A percentile compares a stretch with the other conserved stretches of the same genome.
Evolutionary conservation across 495 filamentous ascomycete genomes (phyloP).

Genomic region (Letharia columbiana): DNA sequence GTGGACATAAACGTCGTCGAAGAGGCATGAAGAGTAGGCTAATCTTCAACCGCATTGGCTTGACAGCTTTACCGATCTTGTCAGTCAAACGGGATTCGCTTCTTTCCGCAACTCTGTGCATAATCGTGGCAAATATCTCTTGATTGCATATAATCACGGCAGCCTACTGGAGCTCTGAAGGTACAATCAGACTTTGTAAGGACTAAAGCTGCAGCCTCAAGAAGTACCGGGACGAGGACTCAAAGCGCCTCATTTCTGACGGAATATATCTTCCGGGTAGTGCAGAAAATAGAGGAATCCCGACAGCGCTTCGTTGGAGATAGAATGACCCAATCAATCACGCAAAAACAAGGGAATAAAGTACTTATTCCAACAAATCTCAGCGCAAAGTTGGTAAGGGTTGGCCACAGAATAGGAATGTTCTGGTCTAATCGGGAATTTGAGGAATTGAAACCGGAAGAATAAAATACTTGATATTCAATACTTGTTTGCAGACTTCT

Average conservation of each 20-base stretch:
- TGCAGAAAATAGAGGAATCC: not conserved
- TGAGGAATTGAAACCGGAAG: not conserved
- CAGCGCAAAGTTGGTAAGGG: not conserved
- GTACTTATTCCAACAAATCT: not conserved
- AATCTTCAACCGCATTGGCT: not conserved
- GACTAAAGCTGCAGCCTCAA: too few species aligned
- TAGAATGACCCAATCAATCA: not conserved
- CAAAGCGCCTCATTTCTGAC: not conserved
- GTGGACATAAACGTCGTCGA: conserved; percentile 63
- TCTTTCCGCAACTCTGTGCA: not conserved
- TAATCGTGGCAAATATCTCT: not conserved
- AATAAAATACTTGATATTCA: too few species aligned
- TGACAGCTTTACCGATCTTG: not conserved
- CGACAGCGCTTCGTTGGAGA: not conserved
- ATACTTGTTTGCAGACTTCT: not conserved
- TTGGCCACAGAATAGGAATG: not conserved
- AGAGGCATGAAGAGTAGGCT: not conserved
- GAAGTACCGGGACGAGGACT: too few species aligned
- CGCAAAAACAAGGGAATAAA: not conserved
- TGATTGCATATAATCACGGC: not conserved
- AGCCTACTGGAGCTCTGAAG: not conserved
- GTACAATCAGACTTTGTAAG: not conserved
- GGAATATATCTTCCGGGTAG: not conserved
- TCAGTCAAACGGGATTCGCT: not conserved
- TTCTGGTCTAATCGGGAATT: not conserved